Base-by-base conservation (phyloP, 805 yeast species). In the Metschnikowia henanensis region DNA sequence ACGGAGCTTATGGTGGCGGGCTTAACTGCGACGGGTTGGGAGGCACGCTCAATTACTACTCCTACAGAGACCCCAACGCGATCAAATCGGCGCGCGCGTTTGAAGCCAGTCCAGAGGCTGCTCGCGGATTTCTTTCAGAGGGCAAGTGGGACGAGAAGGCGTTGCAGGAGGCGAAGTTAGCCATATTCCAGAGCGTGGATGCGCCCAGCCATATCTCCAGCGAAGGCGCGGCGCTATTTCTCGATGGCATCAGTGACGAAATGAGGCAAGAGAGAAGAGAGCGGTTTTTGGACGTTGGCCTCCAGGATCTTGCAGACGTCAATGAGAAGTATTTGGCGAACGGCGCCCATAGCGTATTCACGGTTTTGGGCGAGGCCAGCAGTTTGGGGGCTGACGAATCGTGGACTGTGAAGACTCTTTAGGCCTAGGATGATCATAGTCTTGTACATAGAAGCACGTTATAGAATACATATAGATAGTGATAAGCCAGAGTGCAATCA, bases 1-100 rank as follows among this genome's bases (percentile, higher is more conserved):
- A 96, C 45, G 99, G 99, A 46, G 99, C 99, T 0, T 94, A 94
- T 60, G 99, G 99, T 6, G 98, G 96, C 5, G 99, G 99, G 4
- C 86, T 95, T 4, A 68, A 78, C 6, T 94, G 83, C 61, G 87
- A 84, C 60, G 89, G 92, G 0, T 60, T 87, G 18, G 88, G 86
- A 39, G 98, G 97, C 0, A 56, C 83, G 2, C 80, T 92, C 57
- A 77, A 86, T 26, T 89, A 76, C 66, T 94, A 85, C 66, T 90
- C 98, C 0, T 94, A 92, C 69, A 77, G 99, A 54, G 99, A 94
- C 62, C 99, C 99, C 15, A 84, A 87, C 51, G 88, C 97, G 1
- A 59, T 75, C 30, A 78, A 80, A 50, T 84, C 97, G 2, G 61
- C 87, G 9, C 64, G 70, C 3, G 77, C 85, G 1, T 87, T 87